Evolutionary conservation across 2,329 filamentous ascomycete genomes (phyloP), one percentile per base, ranked within the genome.

Genomic region (Escovopsis sp.): DNA sequence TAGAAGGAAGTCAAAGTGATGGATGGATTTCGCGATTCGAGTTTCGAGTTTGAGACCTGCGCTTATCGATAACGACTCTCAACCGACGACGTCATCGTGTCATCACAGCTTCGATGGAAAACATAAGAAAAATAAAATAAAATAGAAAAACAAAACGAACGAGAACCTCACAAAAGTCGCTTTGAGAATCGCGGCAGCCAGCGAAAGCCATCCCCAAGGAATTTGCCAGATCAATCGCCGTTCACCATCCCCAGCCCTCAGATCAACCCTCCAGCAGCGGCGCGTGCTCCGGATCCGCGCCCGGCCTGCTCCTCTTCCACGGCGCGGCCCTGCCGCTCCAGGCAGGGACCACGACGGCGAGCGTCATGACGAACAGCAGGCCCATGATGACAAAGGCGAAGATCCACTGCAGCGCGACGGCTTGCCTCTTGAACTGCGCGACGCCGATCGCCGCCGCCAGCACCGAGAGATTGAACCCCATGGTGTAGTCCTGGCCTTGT

Each of bases 381-480:
- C 70, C 75, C 70, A 89, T 87, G 58, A 94, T 86, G 48, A 77
- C 69, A 55, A 93, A 91, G 32, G 86, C 83, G 59, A 94, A 94
- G 62, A 93, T 89, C 86, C 86, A 94, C 65, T 94, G 87, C 49
- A 94, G 69, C 6, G 85, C 83, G 50, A 93, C 69, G 45, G 80
- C 61, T 58, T 86, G 77, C 53, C 73, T 70, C 40, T 78, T 66
- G 64, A 93, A 79, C 60, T 94, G 87, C 12, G 77, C 73, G 12
- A 91, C 76, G 11, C 84, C 85, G 36, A 93, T 76, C 15, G 85
- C 76, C 5, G 85, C 78, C 1, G 77, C 66, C 38, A 93, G 66
- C 37, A 87, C 70, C 51, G 78, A 82, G 52, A 94, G 70, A 42
- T 76, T 78, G 58, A 91, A 85, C 2, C 87, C 85, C 57, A 93